phyloP scores from a whole-genome alignment of 192 early-diverging fungal genomes.

The Backusella psychrophila region DNA sequence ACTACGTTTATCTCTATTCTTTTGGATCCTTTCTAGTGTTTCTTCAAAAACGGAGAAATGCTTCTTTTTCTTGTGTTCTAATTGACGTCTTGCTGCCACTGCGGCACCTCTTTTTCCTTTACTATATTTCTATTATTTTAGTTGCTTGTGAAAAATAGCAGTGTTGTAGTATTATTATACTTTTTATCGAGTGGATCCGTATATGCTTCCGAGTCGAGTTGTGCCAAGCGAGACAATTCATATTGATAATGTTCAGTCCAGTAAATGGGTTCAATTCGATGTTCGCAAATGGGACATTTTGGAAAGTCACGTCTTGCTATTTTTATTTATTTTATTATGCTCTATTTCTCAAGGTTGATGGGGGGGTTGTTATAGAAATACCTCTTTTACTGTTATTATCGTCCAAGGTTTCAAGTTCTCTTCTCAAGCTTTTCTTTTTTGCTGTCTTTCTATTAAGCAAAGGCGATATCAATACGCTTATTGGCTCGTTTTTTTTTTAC shows the following conservation, averaged over 20 bases:
- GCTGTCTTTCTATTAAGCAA: not conserved
- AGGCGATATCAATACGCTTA: not conserved
- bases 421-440: not conserved
- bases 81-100: slow-evolving; percentile 48
- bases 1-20: slow-evolving; percentile 31
- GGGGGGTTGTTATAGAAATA: not conserved
- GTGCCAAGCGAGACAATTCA: slow-evolving; percentile 46
- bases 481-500: not conserved
- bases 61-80: slow-evolving; percentile 43
- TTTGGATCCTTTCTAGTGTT: slow-evolving; percentile 36
- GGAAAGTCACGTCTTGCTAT: slow-evolving; percentile 27
- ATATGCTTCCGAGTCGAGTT: slow-evolving; percentile 20
- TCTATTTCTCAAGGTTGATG: not conserved
- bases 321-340: not conserved
- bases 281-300: slow-evolving; percentile 51
- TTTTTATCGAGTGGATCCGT: slow-evolving; percentile 20
- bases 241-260: slow-evolving; percentile 48
- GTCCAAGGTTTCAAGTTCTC: slow-evolving; percentile 13
- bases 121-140: not conserved
- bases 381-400: slow-evolving; percentile 21
- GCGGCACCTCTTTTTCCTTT: slow-evolving; percentile 57
- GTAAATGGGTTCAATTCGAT: slow-evolving; percentile 38
- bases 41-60: slow-evolving; percentile 21
- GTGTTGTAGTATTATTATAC: not conserved
- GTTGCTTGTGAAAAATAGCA: too few relatives aligned